Conservation (phyloP, 2,329 filamentous ascomycete genomes). For the Cryphonectria nitschkei region DNA sequence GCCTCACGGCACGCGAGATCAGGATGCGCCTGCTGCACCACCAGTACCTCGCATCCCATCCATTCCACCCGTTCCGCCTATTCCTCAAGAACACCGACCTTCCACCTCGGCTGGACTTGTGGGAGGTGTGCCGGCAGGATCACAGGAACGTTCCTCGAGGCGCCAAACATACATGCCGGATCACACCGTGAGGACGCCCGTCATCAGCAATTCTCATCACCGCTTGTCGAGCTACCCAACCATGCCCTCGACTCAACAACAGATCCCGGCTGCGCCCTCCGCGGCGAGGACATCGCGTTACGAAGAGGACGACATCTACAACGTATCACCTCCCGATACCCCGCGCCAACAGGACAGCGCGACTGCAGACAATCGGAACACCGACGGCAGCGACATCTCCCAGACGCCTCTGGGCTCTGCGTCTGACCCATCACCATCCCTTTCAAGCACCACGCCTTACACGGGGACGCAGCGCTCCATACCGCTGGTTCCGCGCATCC, state of each 20-base stretch:
- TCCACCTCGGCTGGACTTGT: slow-evolving; percentile 2
- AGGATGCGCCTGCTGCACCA: slow-evolving; percentile 30
- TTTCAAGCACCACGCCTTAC: slow-evolving; percentile 26
- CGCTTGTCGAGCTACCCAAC: slow-evolving; percentile 43
- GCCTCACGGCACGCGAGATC: background rate
- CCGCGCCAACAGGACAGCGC: slow-evolving; percentile 36
- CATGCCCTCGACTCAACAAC: slow-evolving; percentile 29
- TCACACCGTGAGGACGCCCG: slow-evolving; percentile 14
- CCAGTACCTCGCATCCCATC: slow-evolving; percentile 35
- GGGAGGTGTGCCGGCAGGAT: background rate
- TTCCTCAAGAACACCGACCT: slow-evolving; percentile 15
- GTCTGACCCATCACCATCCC: slow-evolving; percentile 17
- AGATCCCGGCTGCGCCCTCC: slow-evolving; percentile 11
- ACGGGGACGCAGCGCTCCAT: slow-evolving; percentile 29
- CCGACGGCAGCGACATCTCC: slow-evolving; percentile 24
- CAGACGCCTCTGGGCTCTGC: slow-evolving; percentile 9
- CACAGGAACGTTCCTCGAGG: slow-evolving; percentile 12
- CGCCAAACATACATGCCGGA: slow-evolving; percentile 24
- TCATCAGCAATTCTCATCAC: slow-evolving; percentile 35
- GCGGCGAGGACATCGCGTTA: slow-evolving; percentile 14
- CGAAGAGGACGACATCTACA: slow-evolving; percentile 48
- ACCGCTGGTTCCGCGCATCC: slow-evolving; percentile 30
- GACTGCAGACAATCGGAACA: slow-evolving; percentile 27
- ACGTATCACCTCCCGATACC: slow-evolving; percentile 51
- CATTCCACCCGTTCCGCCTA: slow-evolving; percentile 33